phyloP scores from a whole-genome alignment of 371 early-diverging fungal species.

The Capillidium heterosporum region DNA sequence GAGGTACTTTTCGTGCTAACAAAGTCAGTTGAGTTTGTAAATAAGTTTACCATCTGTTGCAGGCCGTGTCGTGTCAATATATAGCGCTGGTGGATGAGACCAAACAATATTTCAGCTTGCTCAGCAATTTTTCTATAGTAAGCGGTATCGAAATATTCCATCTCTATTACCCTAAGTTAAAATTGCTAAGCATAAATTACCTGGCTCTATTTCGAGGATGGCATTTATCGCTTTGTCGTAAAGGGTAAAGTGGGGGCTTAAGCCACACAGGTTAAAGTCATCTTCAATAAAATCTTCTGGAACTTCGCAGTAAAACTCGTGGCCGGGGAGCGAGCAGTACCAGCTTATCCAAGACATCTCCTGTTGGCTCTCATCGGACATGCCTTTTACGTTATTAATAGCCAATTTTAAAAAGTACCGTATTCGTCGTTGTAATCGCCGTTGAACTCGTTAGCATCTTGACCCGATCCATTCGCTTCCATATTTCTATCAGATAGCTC shows the following conservation, averaged over 20 bases:
- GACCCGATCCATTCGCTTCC: no score
- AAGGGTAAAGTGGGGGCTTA: slow-evolving; percentile 58
- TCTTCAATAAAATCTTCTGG: slow-evolving; percentile 80
- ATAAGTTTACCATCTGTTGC: slow-evolving; percentile 39
- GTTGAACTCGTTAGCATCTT: no score
- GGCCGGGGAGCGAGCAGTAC: slow-evolving; percentile 68
- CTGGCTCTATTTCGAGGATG: slow-evolving; percentile 70
- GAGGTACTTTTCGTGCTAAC: slow-evolving; percentile 45
- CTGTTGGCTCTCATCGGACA: no score
- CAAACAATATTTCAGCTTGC: slow-evolving; percentile 46
- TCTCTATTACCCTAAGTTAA: slow-evolving; percentile 15
- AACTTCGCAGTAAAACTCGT: slow-evolving; percentile 70
- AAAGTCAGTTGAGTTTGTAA: background rate
- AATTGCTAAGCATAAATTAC: slow-evolving; percentile 9
- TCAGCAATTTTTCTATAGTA: slow-evolving; percentile 15
- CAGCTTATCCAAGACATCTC: slow-evolving; percentile 55
- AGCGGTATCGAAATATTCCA: slow-evolving; percentile 16
- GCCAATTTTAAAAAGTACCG: no score
- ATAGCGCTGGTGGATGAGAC: slow-evolving; percentile 68
- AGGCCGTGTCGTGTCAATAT: slow-evolving; percentile 59
- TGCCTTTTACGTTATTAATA: no score
- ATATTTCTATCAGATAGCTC: no score
- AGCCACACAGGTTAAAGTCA: slow-evolving; percentile 82
- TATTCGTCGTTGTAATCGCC: no score
- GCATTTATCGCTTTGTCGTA: slow-evolving; percentile 64